Evolutionary conservation across 2,329 filamentous ascomycete species (phyloP), one percentile per base, ranked within the genome.

Genomic region (Colletotrichum cordylinicola): DNA sequence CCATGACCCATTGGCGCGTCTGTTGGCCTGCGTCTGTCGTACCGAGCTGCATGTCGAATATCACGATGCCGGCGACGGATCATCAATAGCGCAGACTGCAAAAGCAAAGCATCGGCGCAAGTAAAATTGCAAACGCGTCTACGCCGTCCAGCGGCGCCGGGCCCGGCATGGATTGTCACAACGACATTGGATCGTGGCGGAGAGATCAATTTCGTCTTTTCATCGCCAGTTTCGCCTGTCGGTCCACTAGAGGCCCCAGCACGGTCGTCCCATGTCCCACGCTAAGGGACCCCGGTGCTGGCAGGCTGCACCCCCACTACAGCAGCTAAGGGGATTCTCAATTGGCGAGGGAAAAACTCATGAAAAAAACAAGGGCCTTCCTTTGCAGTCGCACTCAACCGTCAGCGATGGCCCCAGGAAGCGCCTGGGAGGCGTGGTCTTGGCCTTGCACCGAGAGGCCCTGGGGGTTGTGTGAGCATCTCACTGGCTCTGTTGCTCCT

Each of bases 191-290:
- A 73, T 68, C 70, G 56, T 73, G 65, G 73, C 73, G 70, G 70
- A 75, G 70, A 68, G 70, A 39, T 69, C 73, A 75, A 75, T 75
- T 66, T 75, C 73, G 70, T 68, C 73, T 75, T 73, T 75, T 65
- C 64, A 24, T 75, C 64, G 70, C 64, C 73, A 73, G 70, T 73
- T 73, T 67, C 64, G 64, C 73, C 64, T 68, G 70, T 58, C 43
- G 62, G 64, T 65, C 73, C 73, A 75, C 70, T 73, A n/a, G 56
- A 68, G 58, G 64, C 73, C 73, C 62, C 64, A 55, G 56, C 73
- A 65, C 64, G 39, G 56, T 69, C 73, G 60, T 75, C 73, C 58
- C 73, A 75, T 73, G 73, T 75, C 73, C 35, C 58, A 60, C 55
- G 48, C 70, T 75, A 68, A 75, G 39, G 43, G 66, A 52, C 70